Conservation (phyloP, 2,329 filamentous ascomycete species). For the Arthrobotrys iridis region DNA sequence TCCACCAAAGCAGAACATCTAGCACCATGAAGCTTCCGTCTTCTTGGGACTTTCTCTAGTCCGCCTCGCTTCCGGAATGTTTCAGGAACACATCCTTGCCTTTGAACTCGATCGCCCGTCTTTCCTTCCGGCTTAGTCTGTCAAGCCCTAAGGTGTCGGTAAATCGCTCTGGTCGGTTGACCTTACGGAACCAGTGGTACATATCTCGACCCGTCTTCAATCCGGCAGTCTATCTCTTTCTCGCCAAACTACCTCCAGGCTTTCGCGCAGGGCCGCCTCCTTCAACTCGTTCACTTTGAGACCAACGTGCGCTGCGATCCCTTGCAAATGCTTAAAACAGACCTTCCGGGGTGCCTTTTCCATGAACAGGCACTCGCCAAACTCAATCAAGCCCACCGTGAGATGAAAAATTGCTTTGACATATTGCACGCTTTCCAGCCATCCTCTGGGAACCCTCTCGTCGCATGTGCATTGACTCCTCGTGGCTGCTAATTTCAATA, state of each 20-base stretch:
- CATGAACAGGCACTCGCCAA: background rate
- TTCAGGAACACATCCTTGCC: background rate
- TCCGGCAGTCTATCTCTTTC: background rate
- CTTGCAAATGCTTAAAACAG: background rate
- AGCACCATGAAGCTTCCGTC: background rate
- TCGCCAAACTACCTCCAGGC: background rate
- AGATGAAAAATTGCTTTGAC: background rate
- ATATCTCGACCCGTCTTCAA: background rate
- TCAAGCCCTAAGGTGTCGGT: background rate
- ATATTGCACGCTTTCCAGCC: background rate
- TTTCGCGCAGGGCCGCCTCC: background rate
- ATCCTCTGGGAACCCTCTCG: background rate
- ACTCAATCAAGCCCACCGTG: background rate
- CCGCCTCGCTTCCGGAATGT: background rate
- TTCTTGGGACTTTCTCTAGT: background rate
- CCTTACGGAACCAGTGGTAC: background rate
- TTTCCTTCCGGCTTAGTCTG: background rate
- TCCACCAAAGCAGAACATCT: background rate
- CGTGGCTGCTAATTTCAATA: no score
- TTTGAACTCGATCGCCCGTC: background rate
- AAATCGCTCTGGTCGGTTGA: background rate
- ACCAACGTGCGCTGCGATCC: background rate
- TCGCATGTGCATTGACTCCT: background rate
- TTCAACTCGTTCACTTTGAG: background rate
- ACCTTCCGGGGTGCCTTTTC: background rate